Evolutionary conservation across 345 rosid genomes (phyloP), one percentile per base, ranked within the genome.

Genomic region (Gossypioides kirkii): DNA sequence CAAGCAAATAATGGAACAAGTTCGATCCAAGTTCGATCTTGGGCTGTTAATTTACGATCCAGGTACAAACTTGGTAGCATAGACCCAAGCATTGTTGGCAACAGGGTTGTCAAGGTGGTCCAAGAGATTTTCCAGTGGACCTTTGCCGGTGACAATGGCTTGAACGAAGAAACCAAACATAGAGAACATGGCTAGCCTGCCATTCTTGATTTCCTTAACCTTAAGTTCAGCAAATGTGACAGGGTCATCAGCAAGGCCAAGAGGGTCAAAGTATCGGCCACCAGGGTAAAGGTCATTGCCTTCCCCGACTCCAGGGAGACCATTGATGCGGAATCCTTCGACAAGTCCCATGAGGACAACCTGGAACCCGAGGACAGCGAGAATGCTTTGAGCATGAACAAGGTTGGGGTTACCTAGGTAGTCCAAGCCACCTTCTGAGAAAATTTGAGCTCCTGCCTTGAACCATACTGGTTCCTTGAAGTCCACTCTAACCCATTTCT

Each of bases 381-480:
- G 87, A 70, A 92, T 95, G 90, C 99, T 95, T 76, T 95, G 99
- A 52, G 99, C 99, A 63, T 95, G 97, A 73, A 92, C 94, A 25
- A 95, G 90, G 82, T 92, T 95, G 12, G 99, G 99, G 89, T 95
- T 95, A 72, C 99, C 98, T 56, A 92, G 82, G 84, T 95, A 95
- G 91, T 95, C 99, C 76, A 95, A 81, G 28, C 99, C 98, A 17
- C 99, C 98, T 84, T 95, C 96, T 0, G 98, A 89, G 90, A 95
- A 95, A 77, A 95, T 95, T 69, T 95, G 97, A 69, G 99, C 90
- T 56, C 99, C 97, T 7, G 99, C 98, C 69, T 92, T 95, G 91
- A 95, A 95, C 99, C 97, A 95, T n/a, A 92, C 89, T 16, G 99
- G 94, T 69, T 92, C 99, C 83, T 92, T 92, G 94, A 95, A 91